Evolutionary conservation across 1,284 basidiomycete species (phyloP), one percentile per base, ranked within the genome.

Genomic region (Puccinia triticina): DNA sequence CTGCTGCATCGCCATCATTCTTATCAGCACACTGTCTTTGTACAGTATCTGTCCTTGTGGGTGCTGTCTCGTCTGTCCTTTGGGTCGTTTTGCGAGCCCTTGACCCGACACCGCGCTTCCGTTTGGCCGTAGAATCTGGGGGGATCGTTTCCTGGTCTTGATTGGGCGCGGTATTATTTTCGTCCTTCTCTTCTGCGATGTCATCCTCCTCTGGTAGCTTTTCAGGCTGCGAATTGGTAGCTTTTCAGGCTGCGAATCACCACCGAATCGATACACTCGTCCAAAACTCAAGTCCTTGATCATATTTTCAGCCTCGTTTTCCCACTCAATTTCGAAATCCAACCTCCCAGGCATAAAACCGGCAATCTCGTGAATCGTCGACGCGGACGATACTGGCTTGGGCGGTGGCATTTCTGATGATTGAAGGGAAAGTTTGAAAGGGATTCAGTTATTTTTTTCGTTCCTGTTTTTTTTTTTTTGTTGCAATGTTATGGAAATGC

Each of bases 201-300:
- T 76, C 37, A 64, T 83, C 61, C 55, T 55, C 86, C 86, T 16
- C 88, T 87, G 83, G 85, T 83, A 92, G 93, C 85, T 92, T 92
- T 26, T 90, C 89, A 64, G 94, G 93, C 86, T 90, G 89, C 64
- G 92, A 89, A 85, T 93, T 87, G 83, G 85, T 83, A 92, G 93
- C 85, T 92, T 92, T 26, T 90, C 89, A 64, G 94, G 93, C 86
- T 90, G 89, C 64, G 92, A 89, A 85, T 93, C 94, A 0, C 96
- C 96, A 3, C 94, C 95, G 86, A 91, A 97, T 69, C 92, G 90
- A 55, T 91, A 90, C 83, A 95, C 94, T 14, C 94, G 88, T 1
- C 95, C 96, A 85, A 98, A 98, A 87, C 98, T 96, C 84, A 99
- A 90, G 86, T 99, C 95, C 88, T 98, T 99, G 84, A 98, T 93